phyloP scores from a whole-genome alignment of 2,329 filamentous ascomycete species.

The Colletotrichum tofieldiae region DNA sequence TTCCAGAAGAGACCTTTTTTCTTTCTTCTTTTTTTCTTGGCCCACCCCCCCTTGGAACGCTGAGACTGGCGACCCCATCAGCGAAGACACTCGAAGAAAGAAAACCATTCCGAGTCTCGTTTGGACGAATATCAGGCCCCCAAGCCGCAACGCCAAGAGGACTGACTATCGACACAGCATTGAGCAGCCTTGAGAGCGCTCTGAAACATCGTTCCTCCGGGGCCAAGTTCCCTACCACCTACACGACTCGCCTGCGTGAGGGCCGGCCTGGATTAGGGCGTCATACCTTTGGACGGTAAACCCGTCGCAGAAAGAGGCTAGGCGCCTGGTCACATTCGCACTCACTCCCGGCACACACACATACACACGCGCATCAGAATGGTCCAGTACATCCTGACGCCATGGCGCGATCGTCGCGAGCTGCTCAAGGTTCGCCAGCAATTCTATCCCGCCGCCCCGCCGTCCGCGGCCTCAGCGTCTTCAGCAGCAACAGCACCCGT shows the following conservation, averaged over 20 bases:
- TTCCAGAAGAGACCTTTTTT: neutral
- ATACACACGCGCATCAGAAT: constrained; percentile 55
- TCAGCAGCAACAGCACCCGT: constrained; percentile 36
- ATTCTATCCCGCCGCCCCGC: constrained; percentile 67
- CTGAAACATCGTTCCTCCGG: constrained; percentile 5
- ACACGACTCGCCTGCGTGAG: constrained; percentile 2
- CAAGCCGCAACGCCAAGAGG: neutral
- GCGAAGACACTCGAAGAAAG: neutral
- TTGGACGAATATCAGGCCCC: neutral
- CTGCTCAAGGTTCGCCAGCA: constrained; percentile 76
- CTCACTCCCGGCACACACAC: constrained; percentile 1
- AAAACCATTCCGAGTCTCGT: neutral
- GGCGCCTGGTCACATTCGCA: neutral
- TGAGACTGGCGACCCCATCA: neutral
- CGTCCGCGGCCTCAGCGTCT: constrained; percentile 19
- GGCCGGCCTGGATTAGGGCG: neutral
- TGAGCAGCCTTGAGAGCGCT: constrained; percentile 2
- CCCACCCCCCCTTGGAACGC: neutral
- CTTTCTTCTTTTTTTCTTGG: neutral
- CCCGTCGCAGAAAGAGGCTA: neutral
- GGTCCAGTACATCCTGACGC: constrained; percentile 81
- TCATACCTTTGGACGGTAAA: neutral
- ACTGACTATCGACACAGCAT: neutral
- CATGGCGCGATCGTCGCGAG: constrained; percentile 78
- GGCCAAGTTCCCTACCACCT: neutral